These are phyloP conservation scores for Cicer pinnatifidum DNA, from an alignment of 306 rosid species.

Conservation along the genomic window DNA sequence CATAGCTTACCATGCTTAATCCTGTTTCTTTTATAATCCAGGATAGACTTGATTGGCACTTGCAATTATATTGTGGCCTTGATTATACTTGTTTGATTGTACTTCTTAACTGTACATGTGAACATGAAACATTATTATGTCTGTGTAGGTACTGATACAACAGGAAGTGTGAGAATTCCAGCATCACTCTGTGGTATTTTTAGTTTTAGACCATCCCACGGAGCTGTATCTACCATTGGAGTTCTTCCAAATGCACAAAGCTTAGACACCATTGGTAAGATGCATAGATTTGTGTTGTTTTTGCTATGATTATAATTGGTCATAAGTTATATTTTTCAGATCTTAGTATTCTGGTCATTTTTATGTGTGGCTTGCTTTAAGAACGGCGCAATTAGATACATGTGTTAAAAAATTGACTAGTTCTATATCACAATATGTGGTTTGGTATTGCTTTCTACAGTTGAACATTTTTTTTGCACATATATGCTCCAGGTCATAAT, in stretches of 20 bases:
- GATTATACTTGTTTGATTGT: slow-evolving; percentile 14
- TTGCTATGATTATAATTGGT: slow-evolving; percentile 15
- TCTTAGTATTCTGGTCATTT: slow-evolving; percentile 29
- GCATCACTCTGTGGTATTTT: slow-evolving; percentile 81
- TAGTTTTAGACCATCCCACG: slow-evolving; percentile 85
- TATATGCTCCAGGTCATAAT: slow-evolving; percentile 28
- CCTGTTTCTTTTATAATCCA: slow-evolving; percentile 25
- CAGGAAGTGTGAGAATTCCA: slow-evolving; percentile 81
- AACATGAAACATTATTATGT: slow-evolving; percentile 29
- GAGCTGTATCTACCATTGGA: slow-evolving; percentile 67
- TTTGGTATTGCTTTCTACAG: slow-evolving; percentile 23
- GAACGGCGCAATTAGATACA: neutral
- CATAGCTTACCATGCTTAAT: slow-evolving; percentile 17
- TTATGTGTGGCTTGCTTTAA: slow-evolving; percentile 24
- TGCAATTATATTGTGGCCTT: slow-evolving; percentile 4
- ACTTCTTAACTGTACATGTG: slow-evolving; percentile 14
- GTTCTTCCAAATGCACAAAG: slow-evolving; percentile 79
- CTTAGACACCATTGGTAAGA: slow-evolving; percentile 82
- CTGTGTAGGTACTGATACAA: slow-evolving; percentile 77
- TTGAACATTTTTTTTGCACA: slow-evolving; percentile 28
- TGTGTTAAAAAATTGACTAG: slow-evolving; percentile 18
- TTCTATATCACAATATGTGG: slow-evolving; percentile 12
- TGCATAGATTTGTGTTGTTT: slow-evolving; percentile 20
- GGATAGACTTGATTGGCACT: slow-evolving; percentile 12
- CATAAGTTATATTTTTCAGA: slow-evolving; percentile 7